These are phyloP conservation scores for Colletotrichum neosansevieriae DNA, from an alignment of 2,329 filamentous ascomycete species.

Conservation along the genomic window DNA sequence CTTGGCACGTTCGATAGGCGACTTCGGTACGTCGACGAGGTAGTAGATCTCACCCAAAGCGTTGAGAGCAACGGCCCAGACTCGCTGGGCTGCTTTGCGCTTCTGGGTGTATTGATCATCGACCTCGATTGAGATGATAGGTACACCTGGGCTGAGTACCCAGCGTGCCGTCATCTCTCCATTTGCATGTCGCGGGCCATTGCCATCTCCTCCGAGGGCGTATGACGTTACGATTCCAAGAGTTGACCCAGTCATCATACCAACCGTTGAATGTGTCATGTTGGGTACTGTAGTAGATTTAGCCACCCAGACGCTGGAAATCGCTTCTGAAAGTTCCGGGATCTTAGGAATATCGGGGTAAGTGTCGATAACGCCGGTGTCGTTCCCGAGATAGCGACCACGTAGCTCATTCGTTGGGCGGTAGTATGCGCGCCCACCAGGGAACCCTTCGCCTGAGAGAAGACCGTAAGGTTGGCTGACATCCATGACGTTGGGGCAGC, in stretches of 20 bases:
- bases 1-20: constrained; percentile 60
- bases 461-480: constrained; percentile 88
- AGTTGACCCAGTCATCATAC: constrained; percentile 86
- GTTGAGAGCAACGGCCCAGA: constrained; percentile 95
- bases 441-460: constrained; percentile 87
- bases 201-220: constrained; percentile 72
- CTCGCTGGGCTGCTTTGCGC: constrained; percentile 75
- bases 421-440: constrained; percentile 84
- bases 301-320: constrained; percentile 89
- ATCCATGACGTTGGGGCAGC: constrained; percentile 88
- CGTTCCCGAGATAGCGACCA: constrained; percentile 78
- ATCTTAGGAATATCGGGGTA: constrained; percentile 82
- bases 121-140: constrained; percentile 84
- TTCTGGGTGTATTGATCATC: constrained; percentile 84
- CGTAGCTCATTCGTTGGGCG: constrained; percentile 79
- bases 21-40: constrained; percentile 76
- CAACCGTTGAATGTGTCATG: constrained; percentile 81
- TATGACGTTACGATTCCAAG: constrained; percentile 86
- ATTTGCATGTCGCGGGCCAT: constrained; percentile 72
- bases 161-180: constrained; percentile 90
- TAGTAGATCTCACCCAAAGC: constrained; percentile 94
- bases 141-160: constrained; percentile 92
- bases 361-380: constrained; percentile 70
- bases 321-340: constrained; percentile 75
- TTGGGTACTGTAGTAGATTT: constrained; percentile 80